phyloP scores from a whole-genome alignment of 73 alveolate species.

The Paramecium biaurelia region DNA sequence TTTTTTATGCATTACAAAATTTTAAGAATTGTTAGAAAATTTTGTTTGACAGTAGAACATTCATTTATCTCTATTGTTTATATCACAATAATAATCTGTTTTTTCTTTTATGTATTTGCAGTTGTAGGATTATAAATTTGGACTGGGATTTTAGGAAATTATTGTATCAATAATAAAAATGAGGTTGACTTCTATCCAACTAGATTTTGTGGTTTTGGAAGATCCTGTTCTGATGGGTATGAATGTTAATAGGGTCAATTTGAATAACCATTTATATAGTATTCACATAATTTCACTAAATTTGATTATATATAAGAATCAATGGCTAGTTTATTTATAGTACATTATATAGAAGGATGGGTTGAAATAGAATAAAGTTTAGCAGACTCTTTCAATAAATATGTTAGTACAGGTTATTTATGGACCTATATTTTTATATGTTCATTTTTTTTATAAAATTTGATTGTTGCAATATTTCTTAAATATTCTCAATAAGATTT shows the following conservation, averaged over 20 bases:
- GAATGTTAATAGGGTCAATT: background rate
- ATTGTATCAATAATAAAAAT: background rate
- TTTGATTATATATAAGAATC: background rate
- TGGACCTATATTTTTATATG: background rate
- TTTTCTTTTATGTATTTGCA: background rate
- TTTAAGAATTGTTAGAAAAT: background rate
- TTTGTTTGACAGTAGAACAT: background rate
- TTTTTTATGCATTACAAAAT: background rate
- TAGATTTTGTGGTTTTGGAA: background rate
- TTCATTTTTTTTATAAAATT: constrained; percentile 3
- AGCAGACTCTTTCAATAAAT: background rate
- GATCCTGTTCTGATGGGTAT: background rate
- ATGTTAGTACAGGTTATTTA: background rate
- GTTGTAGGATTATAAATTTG: constrained; percentile 27
- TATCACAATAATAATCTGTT: background rate
- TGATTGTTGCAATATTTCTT: background rate
- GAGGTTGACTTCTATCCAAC: background rate
- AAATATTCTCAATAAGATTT: background rate
- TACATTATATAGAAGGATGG: background rate
- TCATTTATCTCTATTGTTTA: background rate
- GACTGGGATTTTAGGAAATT: background rate
- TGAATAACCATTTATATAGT: background rate
- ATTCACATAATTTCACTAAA: background rate
- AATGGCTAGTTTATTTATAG: background rate
- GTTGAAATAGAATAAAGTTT: background rate